Conservation (phyloP, 2,329 filamentous ascomycete genomes). For the Epicoccum nigrum region DNA sequence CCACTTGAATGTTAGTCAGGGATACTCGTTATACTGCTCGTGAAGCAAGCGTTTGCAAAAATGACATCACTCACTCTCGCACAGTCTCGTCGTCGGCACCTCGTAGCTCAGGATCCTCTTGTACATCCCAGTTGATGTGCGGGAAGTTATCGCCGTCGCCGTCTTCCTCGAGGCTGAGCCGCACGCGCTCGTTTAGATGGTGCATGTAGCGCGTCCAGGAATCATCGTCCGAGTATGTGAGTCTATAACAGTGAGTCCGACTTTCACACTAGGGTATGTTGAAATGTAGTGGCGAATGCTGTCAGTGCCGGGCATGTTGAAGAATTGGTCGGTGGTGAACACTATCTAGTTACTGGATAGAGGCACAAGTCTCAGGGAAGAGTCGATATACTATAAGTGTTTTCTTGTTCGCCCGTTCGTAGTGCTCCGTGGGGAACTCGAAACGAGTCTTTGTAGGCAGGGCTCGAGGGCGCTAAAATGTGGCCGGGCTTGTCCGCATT, state of each 20-base stretch:
- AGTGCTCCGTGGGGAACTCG: too few species aligned
- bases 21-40: background rate
- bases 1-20: background rate
- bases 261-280: slow-evolving; percentile 6
- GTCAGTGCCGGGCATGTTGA: slow-evolving; percentile 2
- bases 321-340: too few species aligned
- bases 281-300: background rate
- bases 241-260: slow-evolving; percentile 18
- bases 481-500: too few species aligned
- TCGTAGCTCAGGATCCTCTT: slow-evolving; percentile 10
- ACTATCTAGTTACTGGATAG: too few species aligned
- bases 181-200: slow-evolving; percentile 12
- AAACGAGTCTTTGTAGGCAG: too few species aligned
- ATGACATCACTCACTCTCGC: background rate
- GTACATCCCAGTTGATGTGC: slow-evolving; percentile 15
- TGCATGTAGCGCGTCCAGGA: slow-evolving; percentile 17
- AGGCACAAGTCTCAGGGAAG: too few species aligned
- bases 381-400: too few species aligned
- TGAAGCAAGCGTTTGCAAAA: background rate
- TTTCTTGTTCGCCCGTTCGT: too few species aligned
- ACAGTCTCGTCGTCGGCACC: slow-evolving; percentile 1
- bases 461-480: too few species aligned
- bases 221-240: slow-evolving; percentile 13
- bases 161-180: slow-evolving; percentile 5
- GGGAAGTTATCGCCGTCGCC: slow-evolving; percentile 9